Percentiles rank a stretch among this genome's conserved stretches.
These are phyloP conservation scores for Furcasterigmium sp. DNA, from an alignment of 2,329 filamentous ascomycete species.

Conservation along the genomic window DNA sequence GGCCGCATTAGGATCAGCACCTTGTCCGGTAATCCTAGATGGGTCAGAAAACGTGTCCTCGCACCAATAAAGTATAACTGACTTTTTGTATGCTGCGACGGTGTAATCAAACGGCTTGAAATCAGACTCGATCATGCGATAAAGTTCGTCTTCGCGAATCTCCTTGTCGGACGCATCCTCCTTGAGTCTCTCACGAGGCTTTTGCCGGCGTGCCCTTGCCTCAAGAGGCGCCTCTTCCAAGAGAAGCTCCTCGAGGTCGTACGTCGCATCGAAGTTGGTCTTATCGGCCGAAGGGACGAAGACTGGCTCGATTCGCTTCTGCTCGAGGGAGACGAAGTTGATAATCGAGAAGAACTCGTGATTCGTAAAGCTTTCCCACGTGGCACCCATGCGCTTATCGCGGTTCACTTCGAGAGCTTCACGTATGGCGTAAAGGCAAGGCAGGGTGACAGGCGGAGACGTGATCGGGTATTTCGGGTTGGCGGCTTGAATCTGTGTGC, in stretches of 20 bases:
- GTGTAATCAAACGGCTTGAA: slow-evolving; percentile 97
- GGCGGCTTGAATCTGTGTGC: slow-evolving; percentile 73
- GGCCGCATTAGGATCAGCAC: slow-evolving; percentile 3
- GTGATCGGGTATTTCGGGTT: slow-evolving; percentile 89
- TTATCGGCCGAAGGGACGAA: slow-evolving; percentile 95
- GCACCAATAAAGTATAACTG: slow-evolving; percentile 21
- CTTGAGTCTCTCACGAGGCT: slow-evolving; percentile 84
- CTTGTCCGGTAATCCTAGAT: slow-evolving; percentile 9
- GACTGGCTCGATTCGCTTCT: slow-evolving; percentile 83
- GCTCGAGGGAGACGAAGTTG: slow-evolving; percentile 78
- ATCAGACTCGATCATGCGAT: slow-evolving; percentile 88
- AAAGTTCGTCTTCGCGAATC: slow-evolving; percentile 88
- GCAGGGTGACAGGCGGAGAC: slow-evolving; percentile 80
- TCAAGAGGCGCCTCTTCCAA: slow-evolving; percentile 93
- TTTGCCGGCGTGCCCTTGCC: slow-evolving; percentile 85
- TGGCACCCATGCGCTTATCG: slow-evolving; percentile 74
- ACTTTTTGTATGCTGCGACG: slow-evolving; percentile 70
- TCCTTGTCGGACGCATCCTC: slow-evolving; percentile 94
- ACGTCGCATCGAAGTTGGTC: slow-evolving; percentile 98
- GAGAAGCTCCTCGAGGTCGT: slow-evolving; percentile 89
- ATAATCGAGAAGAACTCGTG: slow-evolving; percentile 86
- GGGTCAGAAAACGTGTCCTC: neutral
- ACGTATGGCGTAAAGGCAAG: slow-evolving; percentile 84
- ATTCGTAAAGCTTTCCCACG: slow-evolving; percentile 79
- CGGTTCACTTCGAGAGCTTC: slow-evolving; percentile 78